These are phyloP conservation scores for Pyrenula massariospora DNA, from an alignment of 495 filamentous ascomycete species.

Conservation along the genomic window DNA sequence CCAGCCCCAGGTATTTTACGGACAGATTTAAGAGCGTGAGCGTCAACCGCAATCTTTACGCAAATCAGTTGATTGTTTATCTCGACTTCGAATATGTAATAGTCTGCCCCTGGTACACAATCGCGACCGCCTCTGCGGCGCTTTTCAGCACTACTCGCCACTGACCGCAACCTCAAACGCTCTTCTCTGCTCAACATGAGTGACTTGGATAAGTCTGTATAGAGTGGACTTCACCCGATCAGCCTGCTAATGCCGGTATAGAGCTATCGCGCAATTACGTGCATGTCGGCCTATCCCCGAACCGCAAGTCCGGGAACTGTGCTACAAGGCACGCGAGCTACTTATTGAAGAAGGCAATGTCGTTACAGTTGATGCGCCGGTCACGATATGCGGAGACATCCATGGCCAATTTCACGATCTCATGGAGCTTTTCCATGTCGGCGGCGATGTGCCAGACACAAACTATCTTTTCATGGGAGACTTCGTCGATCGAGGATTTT, in stretches of 20 bases:
- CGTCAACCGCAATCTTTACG: too few relatives aligned
- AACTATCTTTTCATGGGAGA: constrained; percentile 99
- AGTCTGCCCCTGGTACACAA: neutral
- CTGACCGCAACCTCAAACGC: neutral
- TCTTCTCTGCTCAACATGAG: constrained; percentile 49
- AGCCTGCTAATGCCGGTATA: constrained; percentile 56
- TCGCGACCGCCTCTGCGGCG: neutral
- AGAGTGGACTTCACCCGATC: constrained; percentile 5
- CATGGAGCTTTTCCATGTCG: constrained; percentile 96
- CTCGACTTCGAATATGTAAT: constrained; percentile 4
- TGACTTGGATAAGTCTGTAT: constrained; percentile 66
- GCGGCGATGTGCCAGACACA: constrained; percentile 90
- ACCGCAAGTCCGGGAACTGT: constrained; percentile 85
- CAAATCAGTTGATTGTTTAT: too few relatives aligned
- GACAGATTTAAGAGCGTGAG: too few relatives aligned
- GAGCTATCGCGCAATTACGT: constrained; percentile 87
- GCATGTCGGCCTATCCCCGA: constrained; percentile 95
- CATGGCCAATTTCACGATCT: constrained; percentile 97
- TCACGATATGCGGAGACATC: constrained; percentile 98
- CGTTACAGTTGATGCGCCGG: constrained; percentile 87
- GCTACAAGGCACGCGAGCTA: constrained; percentile 93
- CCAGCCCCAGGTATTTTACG: neutral
- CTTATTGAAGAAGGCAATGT: constrained; percentile 98
- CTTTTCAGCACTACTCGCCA: neutral
- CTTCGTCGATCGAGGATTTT: constrained; percentile 96